Evolutionary conservation across 2,329 filamentous ascomycete species (phyloP).

Genomic region (Aureobasidium sp.): DNA sequence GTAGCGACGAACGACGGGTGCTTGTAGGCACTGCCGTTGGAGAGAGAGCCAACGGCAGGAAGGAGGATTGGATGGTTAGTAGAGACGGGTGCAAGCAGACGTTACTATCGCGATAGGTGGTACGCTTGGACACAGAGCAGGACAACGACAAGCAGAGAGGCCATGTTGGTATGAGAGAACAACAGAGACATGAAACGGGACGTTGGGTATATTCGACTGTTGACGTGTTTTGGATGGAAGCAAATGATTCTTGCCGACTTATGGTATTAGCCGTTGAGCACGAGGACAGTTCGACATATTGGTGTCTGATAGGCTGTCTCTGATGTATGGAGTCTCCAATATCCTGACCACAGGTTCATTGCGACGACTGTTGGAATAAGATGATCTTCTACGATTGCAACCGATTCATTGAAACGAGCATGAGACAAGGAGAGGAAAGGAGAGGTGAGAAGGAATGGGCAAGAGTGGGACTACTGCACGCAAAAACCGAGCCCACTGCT

Average conservation of each 20-base stretch:
- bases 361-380: not conserved
- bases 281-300: constrained; percentile 3
- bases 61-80: not conserved
- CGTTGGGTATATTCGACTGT: constrained; percentile 7
- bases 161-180: not conserved
- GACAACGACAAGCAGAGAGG: not conserved
- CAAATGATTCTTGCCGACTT: constrained; percentile 3
- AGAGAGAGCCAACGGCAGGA: not conserved
- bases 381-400: constrained; percentile 6
- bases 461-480: not conserved
- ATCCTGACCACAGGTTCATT: not conserved
- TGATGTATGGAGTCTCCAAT: constrained; percentile 3
- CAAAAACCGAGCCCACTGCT: not conserved
- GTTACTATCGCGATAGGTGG: not conserved
- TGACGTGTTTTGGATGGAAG: constrained; percentile 3
- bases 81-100: not conserved
- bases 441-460: not conserved
- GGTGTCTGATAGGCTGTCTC: constrained; percentile 8
- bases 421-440: not conserved
- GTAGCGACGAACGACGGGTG: constrained; percentile 7
- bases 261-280: constrained; percentile 8
- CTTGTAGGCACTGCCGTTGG: constrained; percentile 7
- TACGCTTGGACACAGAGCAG: not conserved
- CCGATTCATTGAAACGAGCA: constrained; percentile 9
- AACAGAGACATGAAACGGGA: constrained; percentile 10